Evolutionary conservation across 2,329 filamentous ascomycete species (phyloP).

Genomic region (Aschersonia sp.): DNA sequence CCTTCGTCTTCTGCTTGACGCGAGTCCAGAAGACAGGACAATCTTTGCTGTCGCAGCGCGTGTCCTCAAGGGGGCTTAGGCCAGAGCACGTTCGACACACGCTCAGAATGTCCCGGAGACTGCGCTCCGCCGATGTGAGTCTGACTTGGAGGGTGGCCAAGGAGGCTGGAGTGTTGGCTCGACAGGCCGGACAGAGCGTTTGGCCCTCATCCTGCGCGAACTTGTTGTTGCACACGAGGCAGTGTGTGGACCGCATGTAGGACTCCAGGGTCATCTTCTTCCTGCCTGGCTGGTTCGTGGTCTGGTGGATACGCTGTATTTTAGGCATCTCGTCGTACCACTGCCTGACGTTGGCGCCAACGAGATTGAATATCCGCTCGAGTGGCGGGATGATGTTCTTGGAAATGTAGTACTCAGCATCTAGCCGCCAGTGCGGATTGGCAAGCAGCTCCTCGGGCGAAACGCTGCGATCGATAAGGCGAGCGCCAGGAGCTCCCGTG

Average conservation of each 20-base stretch:
- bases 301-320: constrained; percentile 50
- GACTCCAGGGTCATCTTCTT: constrained; percentile 80
- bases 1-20: constrained; percentile 42
- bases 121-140: constrained; percentile 48
- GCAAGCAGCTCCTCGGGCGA: constrained; percentile 69
- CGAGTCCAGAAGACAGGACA: constrained; percentile 85
- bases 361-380: constrained; percentile 90
- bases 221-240: constrained; percentile 50
- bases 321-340: constrained; percentile 99
- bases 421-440: constrained; percentile 65
- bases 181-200: constrained; percentile 44
- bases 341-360: constrained; percentile 75
- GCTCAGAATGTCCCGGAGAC: constrained; percentile 46
- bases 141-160: constrained; percentile 48
- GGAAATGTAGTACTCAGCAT: constrained; percentile 91
- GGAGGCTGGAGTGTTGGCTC: constrained; percentile 38
- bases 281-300: constrained; percentile 14
- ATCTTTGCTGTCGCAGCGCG: constrained; percentile 81
- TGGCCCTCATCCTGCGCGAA: constrained; percentile 12
- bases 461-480: constrained; percentile 80
- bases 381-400: constrained; percentile 93
- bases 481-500: constrained; percentile 70
- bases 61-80: constrained; percentile 56
- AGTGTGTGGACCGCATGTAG: constrained; percentile 75
- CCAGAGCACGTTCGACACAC: constrained; percentile 73